phyloP scores from a whole-genome alignment of 441 rosid genomes.

The Eugenia klotzschiana region DNA sequence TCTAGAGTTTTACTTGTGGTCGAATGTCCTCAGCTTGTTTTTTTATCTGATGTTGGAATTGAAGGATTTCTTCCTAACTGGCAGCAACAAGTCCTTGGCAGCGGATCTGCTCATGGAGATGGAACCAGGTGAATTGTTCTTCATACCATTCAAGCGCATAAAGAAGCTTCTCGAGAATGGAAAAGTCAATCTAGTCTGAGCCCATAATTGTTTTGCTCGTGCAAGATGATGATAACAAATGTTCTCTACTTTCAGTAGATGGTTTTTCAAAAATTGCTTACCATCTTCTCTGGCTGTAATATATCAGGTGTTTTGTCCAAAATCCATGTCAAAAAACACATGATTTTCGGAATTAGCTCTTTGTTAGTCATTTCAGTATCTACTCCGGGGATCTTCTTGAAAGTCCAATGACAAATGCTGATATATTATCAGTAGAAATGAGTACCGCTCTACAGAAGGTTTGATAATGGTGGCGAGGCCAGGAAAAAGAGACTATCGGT shows the following conservation, averaged over 20 bases:
- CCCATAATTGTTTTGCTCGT: not conserved
- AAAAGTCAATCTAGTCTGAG: conserved; percentile 27
- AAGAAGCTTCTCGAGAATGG: conserved; percentile 26
- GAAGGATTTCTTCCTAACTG: not conserved
- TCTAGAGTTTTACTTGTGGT: not conserved
- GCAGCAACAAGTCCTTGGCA: conserved; percentile 24
- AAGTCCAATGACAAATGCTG: not conserved
- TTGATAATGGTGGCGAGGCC: not conserved
- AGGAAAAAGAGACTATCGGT: not conserved
- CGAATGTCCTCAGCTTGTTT: not conserved
- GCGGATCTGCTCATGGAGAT: conserved; percentile 9
- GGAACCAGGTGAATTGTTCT: conserved; percentile 34
- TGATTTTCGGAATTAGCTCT: not conserved
- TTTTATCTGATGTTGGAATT: not conserved
- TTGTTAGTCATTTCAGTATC: not conserved
- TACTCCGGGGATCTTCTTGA: not conserved
- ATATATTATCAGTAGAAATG: not conserved
- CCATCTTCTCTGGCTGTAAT: not conserved
- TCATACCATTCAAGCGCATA: conserved; percentile 32
- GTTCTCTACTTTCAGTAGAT: not conserved
- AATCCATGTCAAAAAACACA: not conserved
- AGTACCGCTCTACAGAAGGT: not conserved
- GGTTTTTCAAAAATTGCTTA: not conserved
- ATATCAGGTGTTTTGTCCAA: not conserved
- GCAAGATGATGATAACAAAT: not conserved